Percentiles rank a stretch among this genome's conserved stretches.
Evolutionary conservation across 108 stramenopile genomes (phyloP).

Genomic region (Cyclotella baltica): DNA sequence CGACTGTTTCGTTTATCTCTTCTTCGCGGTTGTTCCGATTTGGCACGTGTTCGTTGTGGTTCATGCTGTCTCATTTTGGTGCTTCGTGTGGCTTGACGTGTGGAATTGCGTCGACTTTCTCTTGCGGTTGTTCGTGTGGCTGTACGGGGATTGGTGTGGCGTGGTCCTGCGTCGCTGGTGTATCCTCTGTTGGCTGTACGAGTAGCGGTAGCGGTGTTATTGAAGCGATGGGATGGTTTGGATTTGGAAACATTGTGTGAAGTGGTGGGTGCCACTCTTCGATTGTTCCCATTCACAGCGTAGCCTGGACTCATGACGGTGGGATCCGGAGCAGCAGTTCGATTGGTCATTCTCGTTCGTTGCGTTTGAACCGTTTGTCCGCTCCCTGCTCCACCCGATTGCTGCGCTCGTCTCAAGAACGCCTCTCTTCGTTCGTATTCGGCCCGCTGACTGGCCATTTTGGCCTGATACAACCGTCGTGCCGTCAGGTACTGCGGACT

Average conservation of each 20-base stretch:
- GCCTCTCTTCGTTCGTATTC: slow-evolving; percentile 48
- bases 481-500: slow-evolving; percentile 38
- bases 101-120: too few relatives aligned
- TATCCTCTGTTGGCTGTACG: background rate
- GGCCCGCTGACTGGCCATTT: slow-evolving; percentile 36
- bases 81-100: too few relatives aligned
- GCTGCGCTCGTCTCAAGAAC: slow-evolving; percentile 19
- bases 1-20: background rate
- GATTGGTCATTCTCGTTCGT: too few relatives aligned
- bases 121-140: background rate
- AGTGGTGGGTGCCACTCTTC: too few relatives aligned
- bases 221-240: too few relatives aligned
- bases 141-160: background rate
- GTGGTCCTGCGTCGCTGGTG: background rate
- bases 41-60: background rate
- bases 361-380: too few relatives aligned
- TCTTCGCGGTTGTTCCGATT: background rate
- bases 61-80: background rate
- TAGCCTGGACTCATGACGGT: too few relatives aligned
- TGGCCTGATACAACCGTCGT: slow-evolving; percentile 39
- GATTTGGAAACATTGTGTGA: background rate
- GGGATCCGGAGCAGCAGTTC: too few relatives aligned
- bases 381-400: too few relatives aligned
- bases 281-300: too few relatives aligned
- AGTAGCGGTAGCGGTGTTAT: background rate